Conservation (phyloP, 2,329 filamentous ascomycete species). For the Pseudogymnoascus sp. region DNA sequence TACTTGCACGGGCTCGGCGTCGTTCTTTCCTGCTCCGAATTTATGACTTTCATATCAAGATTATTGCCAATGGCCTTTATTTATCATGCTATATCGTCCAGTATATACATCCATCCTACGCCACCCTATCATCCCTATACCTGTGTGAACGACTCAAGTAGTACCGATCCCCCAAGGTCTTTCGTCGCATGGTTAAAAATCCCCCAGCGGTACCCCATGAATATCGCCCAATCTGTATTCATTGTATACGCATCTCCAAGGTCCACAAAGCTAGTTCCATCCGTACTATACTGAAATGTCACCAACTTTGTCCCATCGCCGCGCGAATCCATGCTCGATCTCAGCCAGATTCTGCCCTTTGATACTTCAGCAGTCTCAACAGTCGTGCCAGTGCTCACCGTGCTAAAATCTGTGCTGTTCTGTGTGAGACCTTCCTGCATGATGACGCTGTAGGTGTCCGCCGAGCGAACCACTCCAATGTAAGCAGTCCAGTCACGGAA, state of each 20-base stretch:
- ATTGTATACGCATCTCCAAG: constrained; percentile 32
- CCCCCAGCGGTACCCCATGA: constrained; percentile 42
- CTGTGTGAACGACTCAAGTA: constrained; percentile 21
- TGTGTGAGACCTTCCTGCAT: constrained; percentile 23
- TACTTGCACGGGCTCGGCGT: neutral
- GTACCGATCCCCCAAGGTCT: constrained; percentile 34
- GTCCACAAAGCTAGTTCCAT: constrained; percentile 33
- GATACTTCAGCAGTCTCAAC: constrained; percentile 19
- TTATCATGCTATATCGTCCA: no score
- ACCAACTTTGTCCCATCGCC: constrained; percentile 26
- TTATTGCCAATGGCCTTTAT: neutral
- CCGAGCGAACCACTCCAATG: constrained; percentile 41
- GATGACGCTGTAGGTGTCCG: constrained; percentile 25
- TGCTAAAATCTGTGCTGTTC: constrained; percentile 30
- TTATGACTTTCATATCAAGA: neutral
- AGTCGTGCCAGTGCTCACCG: constrained; percentile 26
- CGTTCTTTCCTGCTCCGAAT: no score
- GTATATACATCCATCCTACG: neutral
- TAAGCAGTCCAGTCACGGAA: constrained; percentile 48
- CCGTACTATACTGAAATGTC: constrained; percentile 37
- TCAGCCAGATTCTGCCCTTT: constrained; percentile 31
- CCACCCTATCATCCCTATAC: neutral
- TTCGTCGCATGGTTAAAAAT: constrained; percentile 45
- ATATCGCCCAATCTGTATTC: constrained; percentile 39
- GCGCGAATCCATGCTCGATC: constrained; percentile 32